Evolutionary conservation across 441 rosid species (phyloP), one percentile per base, ranked within the genome.

Genomic region (Metrosideros polymorpha): DNA sequence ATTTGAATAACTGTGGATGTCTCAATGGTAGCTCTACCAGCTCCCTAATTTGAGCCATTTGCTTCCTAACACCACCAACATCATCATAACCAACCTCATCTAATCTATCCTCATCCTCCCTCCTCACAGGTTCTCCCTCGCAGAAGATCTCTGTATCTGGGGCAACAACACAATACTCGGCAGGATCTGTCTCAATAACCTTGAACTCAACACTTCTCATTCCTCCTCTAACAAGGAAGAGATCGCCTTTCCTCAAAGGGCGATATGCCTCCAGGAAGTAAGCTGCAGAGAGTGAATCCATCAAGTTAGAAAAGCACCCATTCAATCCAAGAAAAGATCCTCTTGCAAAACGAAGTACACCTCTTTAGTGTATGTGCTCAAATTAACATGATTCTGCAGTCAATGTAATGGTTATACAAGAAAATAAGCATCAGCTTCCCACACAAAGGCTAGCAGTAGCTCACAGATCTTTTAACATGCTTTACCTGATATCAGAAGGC

Each of bases 41-140:
- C 89, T 95, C 98, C n/a, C 96, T 91, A 88, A 95, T 95, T 89
- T 94, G 96, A 88, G 96, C 98, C 97, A 93, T 94, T 86, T 95
- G 96, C 87, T 93, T 95, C 84, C 96, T 86, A 45, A 95, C 97
- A 88, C 98, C 96, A 88, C 96, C 98, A 22, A 93, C 98, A 89
- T 95, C 97, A 91, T 95, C 98, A 91, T 95, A 95, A 32, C 98
- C 96, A 50, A 94, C 92, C 83, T 93, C 95, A 85, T 94, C 94
- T 82, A 94, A 88, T 87, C 96, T 94, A 24, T 93, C 92, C 86
- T 95, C 95, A 85, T 95, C 98, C 71, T 95, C 96, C 91, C 97
- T 93, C 87, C 91, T 93, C 66, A 94, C 89, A 18, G 95, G 95
- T 42, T 94, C 97, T n/a, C 97, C 97, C 85, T 93, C 97, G 50